These are phyloP conservation scores for Penicillium nordicum DNA, from an alignment of 2,329 filamentous ascomycete species.

Conservation along the genomic window DNA sequence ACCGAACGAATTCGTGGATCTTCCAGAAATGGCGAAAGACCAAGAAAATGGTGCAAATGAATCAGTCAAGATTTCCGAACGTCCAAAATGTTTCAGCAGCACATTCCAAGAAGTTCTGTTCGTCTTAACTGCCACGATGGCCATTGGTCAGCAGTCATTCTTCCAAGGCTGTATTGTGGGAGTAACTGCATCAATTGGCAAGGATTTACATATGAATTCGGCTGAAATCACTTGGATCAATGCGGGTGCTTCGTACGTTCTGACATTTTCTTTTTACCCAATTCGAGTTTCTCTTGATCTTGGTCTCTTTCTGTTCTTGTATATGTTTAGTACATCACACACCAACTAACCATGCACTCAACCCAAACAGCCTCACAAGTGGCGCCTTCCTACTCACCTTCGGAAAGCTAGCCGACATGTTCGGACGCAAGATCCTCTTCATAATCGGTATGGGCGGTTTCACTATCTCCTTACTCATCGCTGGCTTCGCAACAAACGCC, in stretches of 20 bases:
- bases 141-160: conserved; percentile 61
- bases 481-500: conserved; percentile 58
- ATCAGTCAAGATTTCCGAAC: conserved; percentile 2
- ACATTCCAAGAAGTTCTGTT: conserved; percentile 63
- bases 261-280: background rate
- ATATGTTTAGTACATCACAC: background rate
- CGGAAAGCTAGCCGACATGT: conserved; percentile 62
- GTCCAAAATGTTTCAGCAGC: conserved; percentile 52
- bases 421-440: conserved; percentile 62
- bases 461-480: conserved; percentile 54
- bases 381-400: conserved; percentile 66
- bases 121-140: conserved; percentile 64
- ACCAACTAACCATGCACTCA: conserved; percentile 5
- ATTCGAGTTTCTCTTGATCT: background rate
- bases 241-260: conserved; percentile 55
- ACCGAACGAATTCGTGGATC: background rate
- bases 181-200: conserved; percentile 59
- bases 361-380: conserved; percentile 50
- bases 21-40: background rate
- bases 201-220: conserved; percentile 60
- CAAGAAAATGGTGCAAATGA: conserved; percentile 18
- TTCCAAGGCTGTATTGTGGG: conserved; percentile 59
- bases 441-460: conserved; percentile 59
- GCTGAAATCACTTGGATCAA: conserved; percentile 67
- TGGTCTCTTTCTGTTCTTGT: too few species aligned